These are phyloP conservation scores for Amanita pallidorosea DNA, from an alignment of 768 basidiomycete species.

Conservation along the genomic window DNA sequence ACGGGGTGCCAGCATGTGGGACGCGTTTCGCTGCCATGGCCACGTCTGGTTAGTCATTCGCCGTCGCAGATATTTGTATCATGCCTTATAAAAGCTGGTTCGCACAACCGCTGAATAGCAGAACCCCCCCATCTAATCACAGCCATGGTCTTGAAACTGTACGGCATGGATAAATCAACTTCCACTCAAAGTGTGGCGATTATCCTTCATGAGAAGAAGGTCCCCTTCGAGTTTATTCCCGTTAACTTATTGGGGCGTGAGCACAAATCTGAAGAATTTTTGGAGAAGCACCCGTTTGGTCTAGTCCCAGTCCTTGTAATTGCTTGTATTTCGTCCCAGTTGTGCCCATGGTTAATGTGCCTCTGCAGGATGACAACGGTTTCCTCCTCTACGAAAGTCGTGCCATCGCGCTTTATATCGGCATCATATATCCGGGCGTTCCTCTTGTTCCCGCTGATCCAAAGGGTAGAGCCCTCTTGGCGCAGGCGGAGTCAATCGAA, in stretches of 20 bases:
- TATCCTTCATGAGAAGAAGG: constrained; percentile 32
- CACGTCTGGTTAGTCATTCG: too few species aligned
- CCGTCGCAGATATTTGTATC: too few species aligned
- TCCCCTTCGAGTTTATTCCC: constrained; percentile 34
- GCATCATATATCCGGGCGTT: constrained; percentile 43
- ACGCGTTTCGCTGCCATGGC: too few species aligned
- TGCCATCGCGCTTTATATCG: constrained; percentile 51
- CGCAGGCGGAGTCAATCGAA: constrained; percentile 45
- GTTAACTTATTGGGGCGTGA: constrained; percentile 26
- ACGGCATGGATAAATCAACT: constrained; percentile 29
- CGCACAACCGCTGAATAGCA: not conserved
- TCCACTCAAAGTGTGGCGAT: constrained; percentile 33
- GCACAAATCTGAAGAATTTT: constrained; percentile 26
- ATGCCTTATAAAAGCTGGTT: not conserved
- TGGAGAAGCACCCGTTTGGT: constrained; percentile 40
- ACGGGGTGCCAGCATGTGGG: too few species aligned
- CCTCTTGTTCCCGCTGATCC: constrained; percentile 34
- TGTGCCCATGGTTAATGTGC: not conserved
- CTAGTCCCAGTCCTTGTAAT: constrained; percentile 21
- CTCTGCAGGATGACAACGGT: constrained; percentile 44
- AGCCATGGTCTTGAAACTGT: constrained; percentile 36
- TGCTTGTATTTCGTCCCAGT: not conserved
- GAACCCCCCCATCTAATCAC: constrained; percentile 1
- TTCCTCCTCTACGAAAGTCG: constrained; percentile 55
- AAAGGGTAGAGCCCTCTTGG: constrained; percentile 31